phyloP scores from a whole-genome alignment of 805 yeast species.

The Starmerella floricola region DNA sequence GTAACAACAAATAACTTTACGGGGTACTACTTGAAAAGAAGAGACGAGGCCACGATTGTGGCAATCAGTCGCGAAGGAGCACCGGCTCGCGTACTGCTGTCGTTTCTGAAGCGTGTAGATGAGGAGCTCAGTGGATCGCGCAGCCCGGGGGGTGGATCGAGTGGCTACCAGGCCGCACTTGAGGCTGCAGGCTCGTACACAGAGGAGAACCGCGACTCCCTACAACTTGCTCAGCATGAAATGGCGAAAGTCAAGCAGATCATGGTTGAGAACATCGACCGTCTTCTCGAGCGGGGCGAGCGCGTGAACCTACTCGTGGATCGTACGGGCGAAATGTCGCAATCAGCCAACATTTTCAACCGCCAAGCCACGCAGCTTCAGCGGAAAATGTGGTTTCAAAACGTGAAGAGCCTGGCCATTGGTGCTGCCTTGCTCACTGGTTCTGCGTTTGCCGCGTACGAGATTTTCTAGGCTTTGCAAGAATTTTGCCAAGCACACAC shows the following conservation, averaged over 20 bases:
- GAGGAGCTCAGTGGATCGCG: conserved; percentile 13
- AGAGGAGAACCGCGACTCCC: conserved; percentile 20
- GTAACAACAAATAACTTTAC: conserved; percentile 12
- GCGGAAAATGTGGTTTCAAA: conserved; percentile 60
- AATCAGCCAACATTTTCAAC: conserved; percentile 55
- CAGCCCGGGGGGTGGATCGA: background rate
- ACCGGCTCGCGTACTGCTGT: conserved; percentile 23
- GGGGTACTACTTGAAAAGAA: conserved; percentile 15
- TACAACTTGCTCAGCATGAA: conserved; percentile 32
- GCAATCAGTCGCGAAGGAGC: conserved; percentile 16
- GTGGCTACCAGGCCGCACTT: conserved; percentile 12
- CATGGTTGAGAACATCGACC: conserved; percentile 63
- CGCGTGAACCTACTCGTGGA: conserved; percentile 58
- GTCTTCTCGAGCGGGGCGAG: conserved; percentile 67
- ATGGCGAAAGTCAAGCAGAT: conserved; percentile 52
- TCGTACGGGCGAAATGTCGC: conserved; percentile 63
- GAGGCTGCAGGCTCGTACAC: conserved; percentile 6
- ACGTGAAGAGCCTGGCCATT: conserved; percentile 14
- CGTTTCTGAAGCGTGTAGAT: conserved; percentile 22
- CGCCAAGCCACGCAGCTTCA: conserved; percentile 52
- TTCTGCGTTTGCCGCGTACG: background rate
- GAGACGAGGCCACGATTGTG: conserved; percentile 6
- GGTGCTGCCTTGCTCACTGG: background rate
- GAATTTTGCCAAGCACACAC: no score
- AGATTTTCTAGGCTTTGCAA: background rate